A percentile compares a stretch with the other conserved stretches of the same genome.
phyloP scores from a whole-genome alignment of 2,329 filamentous ascomycete species.

The Claviceps sp. region DNA sequence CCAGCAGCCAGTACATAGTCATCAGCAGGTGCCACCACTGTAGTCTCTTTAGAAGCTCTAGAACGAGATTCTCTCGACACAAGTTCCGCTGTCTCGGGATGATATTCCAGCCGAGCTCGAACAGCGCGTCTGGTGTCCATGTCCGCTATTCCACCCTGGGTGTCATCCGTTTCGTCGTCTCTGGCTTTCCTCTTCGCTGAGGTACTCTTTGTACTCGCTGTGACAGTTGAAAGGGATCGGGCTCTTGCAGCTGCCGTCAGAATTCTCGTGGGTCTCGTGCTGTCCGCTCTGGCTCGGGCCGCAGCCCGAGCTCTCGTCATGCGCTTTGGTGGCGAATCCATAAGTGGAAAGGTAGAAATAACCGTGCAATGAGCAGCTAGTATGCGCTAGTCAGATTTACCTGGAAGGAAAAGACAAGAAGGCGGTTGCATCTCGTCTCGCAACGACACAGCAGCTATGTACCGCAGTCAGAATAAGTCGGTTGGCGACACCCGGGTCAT shows the following conservation, averaged over 20 bases:
- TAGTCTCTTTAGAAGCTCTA: conserved; percentile 15
- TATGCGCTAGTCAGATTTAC: conserved; percentile 4
- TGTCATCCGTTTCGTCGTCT: conserved; percentile 38
- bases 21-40: conserved; percentile 11
- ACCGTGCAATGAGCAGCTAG: neutral
- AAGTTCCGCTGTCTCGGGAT: conserved; percentile 11
- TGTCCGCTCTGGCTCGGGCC: conserved; percentile 25
- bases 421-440: conserved; percentile 14
- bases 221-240: conserved; percentile 23
- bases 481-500: too few relatives aligned
- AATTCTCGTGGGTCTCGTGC: conserved; percentile 28
- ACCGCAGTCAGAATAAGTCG: neutral
- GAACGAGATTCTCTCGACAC: conserved; percentile 9
- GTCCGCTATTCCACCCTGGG: conserved; percentile 22
- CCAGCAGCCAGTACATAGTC: conserved; percentile 10
- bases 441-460: conserved; percentile 7
- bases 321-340: conserved; percentile 48
- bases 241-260: conserved; percentile 36
- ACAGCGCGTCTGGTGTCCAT: conserved; percentile 23
- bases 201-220: conserved; percentile 20
- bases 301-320: conserved; percentile 39
- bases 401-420: conserved; percentile 2
- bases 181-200: conserved; percentile 36
- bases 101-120: conserved; percentile 32
- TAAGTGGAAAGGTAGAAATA: neutral